phyloP scores from a whole-genome alignment of 192 early-diverging fungal genomes.

The Podila clonocystis region DNA sequence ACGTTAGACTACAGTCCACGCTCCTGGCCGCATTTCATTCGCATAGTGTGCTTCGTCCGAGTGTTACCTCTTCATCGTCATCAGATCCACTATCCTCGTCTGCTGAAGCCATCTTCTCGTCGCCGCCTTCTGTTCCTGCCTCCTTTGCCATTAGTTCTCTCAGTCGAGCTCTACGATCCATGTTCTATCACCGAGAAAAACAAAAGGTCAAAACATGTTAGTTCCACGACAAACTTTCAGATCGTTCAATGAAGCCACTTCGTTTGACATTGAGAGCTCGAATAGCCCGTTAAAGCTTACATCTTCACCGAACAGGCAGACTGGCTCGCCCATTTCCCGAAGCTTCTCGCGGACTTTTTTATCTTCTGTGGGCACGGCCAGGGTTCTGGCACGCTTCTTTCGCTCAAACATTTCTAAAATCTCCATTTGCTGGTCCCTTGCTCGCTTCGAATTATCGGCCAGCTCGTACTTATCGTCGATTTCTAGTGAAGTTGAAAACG shows the following conservation, averaged over 20 bases:
- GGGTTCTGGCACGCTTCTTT: slow-evolving; percentile 74
- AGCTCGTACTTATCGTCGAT: slow-evolving; percentile 51
- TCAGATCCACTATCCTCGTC: slow-evolving; percentile 62
- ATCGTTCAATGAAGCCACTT: too few relatives aligned
- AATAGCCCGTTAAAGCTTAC: slow-evolving; percentile 50
- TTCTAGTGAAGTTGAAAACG: slow-evolving; percentile 13
- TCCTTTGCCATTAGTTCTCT: slow-evolving; percentile 75
- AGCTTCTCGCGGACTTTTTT: slow-evolving; percentile 75
- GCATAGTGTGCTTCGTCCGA: neutral
- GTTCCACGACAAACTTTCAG: too few relatives aligned
- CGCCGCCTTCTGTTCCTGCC: slow-evolving; percentile 54
- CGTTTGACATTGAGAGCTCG: neutral
- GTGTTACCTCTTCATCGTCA: slow-evolving; percentile 34
- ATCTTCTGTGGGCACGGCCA: slow-evolving; percentile 96
- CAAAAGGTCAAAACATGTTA: neutral
- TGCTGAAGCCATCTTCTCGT: slow-evolving; percentile 60
- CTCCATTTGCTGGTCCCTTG: slow-evolving; percentile 60
- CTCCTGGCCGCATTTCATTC: too few relatives aligned
- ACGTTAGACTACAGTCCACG: too few relatives aligned
- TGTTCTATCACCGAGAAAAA: slow-evolving; percentile 26
- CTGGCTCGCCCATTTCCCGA: slow-evolving; percentile 83
- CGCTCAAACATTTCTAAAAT: slow-evolving; percentile 79
- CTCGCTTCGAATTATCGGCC: slow-evolving; percentile 56
- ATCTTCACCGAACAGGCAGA: slow-evolving; percentile 95
- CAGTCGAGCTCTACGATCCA: slow-evolving; percentile 79